Base-by-base conservation (phyloP, 2,329 filamentous ascomycete species). In the Pyrenochaeta sp. region DNA sequence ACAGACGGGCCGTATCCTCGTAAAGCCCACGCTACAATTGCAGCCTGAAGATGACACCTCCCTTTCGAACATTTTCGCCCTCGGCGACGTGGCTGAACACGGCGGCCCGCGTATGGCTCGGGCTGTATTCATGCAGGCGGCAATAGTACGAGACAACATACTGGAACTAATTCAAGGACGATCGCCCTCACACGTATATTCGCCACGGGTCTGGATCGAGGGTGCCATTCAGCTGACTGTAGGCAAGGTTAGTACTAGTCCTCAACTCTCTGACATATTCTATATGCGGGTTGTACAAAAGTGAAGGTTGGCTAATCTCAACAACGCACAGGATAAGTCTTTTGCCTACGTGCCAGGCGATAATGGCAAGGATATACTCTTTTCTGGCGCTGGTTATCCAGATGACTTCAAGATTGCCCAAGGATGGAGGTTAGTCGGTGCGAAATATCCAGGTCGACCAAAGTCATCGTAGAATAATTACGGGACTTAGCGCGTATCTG, bases 71-170 rank as follows among this genome's bases (percentile, higher is more conserved):
- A 79, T 90, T 2, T 90, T 87, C 64, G 85, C 84, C 1, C 83
- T 86, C n/a, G 88, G 88, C 19, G 88, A 90, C 61, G 85, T 91
- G 4, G 83, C 86, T 3, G 84, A 85, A 27, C 73, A 73, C 5
- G 82, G 81, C 1, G 79, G 80, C 0, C 83, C 83, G 5, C 88
- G 88, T 67, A 77, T 73, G 42, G 85, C 83, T 0, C 80, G 86
- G 9, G 82, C 85, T 0, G 85, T 84, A 0, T 78, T 79, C 44
- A 77, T 79, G 10, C 88, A 90, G 66, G 84, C 83, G 2, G 76
- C 78, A 27, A 60, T 64, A 27, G 50, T 54, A 13, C 37, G 28
- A 24, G 30, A 47, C 8, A 47, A 47, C 13, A 13, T 47, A 9
- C 28, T 47, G 28, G 45, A 36, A 5, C 28, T 47, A 8, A 47